Evolutionary conservation across 2,329 filamentous ascomycete genomes (phyloP).

Genomic region (Camillea tinctor): DNA sequence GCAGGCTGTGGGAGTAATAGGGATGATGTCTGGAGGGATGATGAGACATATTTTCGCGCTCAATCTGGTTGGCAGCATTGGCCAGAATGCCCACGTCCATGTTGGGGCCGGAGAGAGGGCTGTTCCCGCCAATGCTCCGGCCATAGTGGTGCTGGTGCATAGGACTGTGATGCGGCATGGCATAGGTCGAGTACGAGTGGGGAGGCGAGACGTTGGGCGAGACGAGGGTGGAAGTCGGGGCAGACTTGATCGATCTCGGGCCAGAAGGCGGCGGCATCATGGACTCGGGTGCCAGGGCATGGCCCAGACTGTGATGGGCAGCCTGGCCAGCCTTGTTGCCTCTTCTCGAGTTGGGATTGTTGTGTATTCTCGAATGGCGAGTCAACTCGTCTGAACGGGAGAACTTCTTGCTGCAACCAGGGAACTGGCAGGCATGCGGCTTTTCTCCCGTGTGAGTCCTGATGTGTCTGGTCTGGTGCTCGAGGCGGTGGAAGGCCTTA

Average conservation of each 20-base stretch:
- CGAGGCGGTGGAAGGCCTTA: constrained; percentile 96
- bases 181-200: constrained; percentile 79
- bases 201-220: constrained; percentile 97
- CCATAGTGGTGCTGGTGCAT: constrained; percentile 52
- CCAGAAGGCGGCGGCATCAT: constrained; percentile 75
- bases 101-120: constrained; percentile 37
- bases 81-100: constrained; percentile 60
- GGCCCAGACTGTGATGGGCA: constrained; percentile 44
- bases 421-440: constrained; percentile 92
- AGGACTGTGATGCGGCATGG: constrained; percentile 41
- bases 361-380: constrained; percentile 96
- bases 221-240: constrained; percentile 78
- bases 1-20: constrained; percentile 50
- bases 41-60: constrained; percentile 52
- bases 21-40: constrained; percentile 52
- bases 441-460: constrained; percentile 98
- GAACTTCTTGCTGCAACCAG: constrained; percentile 95
- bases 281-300: constrained; percentile 51
- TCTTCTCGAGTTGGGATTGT: constrained; percentile 93
- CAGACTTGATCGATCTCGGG: constrained; percentile 81
- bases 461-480: constrained; percentile 90
- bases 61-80: constrained; percentile 60
- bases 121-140: constrained; percentile 41
- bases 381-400: constrained; percentile 95
- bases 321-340: constrained; percentile 73